Base-by-base conservation (phyloP, 73 alveolate genomes). In the Breviolum minutum region DNA sequence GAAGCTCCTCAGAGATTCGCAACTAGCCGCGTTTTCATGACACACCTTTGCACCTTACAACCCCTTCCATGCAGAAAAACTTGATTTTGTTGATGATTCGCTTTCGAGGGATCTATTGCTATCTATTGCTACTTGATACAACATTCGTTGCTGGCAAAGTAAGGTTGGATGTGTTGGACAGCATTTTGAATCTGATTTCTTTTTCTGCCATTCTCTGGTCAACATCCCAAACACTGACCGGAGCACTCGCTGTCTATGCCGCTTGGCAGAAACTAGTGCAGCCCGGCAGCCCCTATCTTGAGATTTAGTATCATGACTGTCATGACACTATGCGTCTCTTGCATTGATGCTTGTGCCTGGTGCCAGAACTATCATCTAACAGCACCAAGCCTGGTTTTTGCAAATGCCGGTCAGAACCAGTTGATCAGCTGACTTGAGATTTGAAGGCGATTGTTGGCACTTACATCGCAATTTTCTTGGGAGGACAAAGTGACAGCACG, bases 201-300 rank as follows among this genome's bases (percentile, higher is more conserved):
- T 92, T 92, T 40, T 71, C 98, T 27, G 89, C 98, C 17, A 92
- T 92, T 77, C 80, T 92, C 22, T 92, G 98, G 98, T 48, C 98
- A 61, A 92, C 98, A 0, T 74, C 90, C 13, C 98, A 92, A 79
- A 71, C 76, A 13, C 98, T 92, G 48, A 92, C 98, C 48, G 98
- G 90, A 74, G 98, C 98, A 10, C 80, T 92, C 26, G 98, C 89
- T 8, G 63, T 92, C 26, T 92, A 92, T 20, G 98, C 63, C 73
- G 11, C 96, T 60, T 27, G 96, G 73, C 14, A 8, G 90, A 81
- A 77, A 81, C 17, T 81, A 30, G 70, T 40, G 40, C 69, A 32
- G 13, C 69, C 89, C 48, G 69, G 40, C 69, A 32, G 13, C 69
- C 89, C 48, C 89, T 14, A 2, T 68, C n/a, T 22, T 68, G 77